Evolutionary conservation across 73 alveolate genomes (phyloP), one percentile per base, ranked within the genome.

Genomic region (Paramecium biaurelia): DNA sequence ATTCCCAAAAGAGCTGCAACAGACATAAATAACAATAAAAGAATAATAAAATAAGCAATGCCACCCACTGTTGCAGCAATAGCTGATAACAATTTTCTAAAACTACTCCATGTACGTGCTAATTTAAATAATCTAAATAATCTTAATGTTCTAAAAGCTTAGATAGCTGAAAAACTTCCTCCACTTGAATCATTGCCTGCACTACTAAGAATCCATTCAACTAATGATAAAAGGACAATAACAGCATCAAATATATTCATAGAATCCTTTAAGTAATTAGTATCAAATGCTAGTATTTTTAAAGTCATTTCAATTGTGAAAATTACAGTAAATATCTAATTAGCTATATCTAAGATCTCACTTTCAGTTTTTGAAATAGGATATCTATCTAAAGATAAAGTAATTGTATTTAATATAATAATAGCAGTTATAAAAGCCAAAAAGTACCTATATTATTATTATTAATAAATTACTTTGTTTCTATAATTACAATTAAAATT

Each of bases 41-140:
- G 79, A 43, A 94, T 57, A 18, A 89, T 74, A 43, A 94, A 94
- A 84, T 92, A 79, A 28, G 92, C 74, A n/a, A 94, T 70, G 7
- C 93, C 95, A 38, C 63, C 89, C 1, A 94, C n/a, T 0, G 97
- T 70, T 8, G 76, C 41, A 10, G 93, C 92, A n/a, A 94, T 85
- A 45, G 79, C 87, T 12, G 42, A 5, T 56, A 94, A 34, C n/a
- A 92, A 30, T 45, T 94, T 92, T 45, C 93, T 47, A 23, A 94
- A 86, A 43, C 93, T 92, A n/a, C 43, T 24, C 95, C 95, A 94
- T 34, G 68, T 68, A 28, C 90, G 93, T 15, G 95, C 97, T 20
- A 94, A 42, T 94, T 94, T 94, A 35, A 94, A 85, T 20, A 94
- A 58, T 57, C 97, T 92, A 56, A 94, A 74, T 12, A 94, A 85